Conservation (phyloP, 2,329 filamentous ascomycete species). For the Penicillium sp. region DNA sequence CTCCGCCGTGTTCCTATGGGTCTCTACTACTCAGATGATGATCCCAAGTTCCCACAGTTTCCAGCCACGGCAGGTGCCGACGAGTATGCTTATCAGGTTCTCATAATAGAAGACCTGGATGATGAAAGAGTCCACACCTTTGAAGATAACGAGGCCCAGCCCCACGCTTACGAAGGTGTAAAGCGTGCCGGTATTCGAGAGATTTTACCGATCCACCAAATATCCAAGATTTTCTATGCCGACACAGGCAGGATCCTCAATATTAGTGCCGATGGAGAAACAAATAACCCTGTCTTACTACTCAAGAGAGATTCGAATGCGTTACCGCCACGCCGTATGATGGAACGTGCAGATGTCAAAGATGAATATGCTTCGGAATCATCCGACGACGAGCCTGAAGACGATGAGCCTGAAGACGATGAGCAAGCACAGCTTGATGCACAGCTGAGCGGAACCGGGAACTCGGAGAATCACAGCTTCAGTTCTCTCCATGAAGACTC, state of each 20-base stretch:
- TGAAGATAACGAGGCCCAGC: constrained; percentile 62
- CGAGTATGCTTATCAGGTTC: constrained; percentile 79
- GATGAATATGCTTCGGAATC: constrained; percentile 33
- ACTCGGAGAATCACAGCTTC: constrained; percentile 18
- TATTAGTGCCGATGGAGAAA: constrained; percentile 70
- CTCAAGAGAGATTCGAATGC: constrained; percentile 73
- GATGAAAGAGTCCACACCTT: constrained; percentile 70
- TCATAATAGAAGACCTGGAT: constrained; percentile 81
- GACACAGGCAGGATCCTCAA: constrained; percentile 89
- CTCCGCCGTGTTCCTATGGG: constrained; percentile 72
- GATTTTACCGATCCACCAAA: constrained; percentile 70
- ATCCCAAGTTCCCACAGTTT: constrained; percentile 29
- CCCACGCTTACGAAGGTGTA: constrained; percentile 65
- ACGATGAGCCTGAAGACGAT: constrained; percentile 51
- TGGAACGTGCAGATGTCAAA: constrained; percentile 51
- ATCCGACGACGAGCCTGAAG: constrained; percentile 41
- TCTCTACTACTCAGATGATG: constrained; percentile 36
- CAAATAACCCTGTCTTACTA: constrained; percentile 73
- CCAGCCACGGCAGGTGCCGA: constrained; percentile 51
- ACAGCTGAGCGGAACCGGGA: constrained; percentile 34
- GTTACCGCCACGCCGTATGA: constrained; percentile 63
- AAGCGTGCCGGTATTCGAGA: constrained; percentile 67
- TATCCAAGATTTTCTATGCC: constrained; percentile 92
- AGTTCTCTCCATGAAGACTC: constrained; percentile 33
- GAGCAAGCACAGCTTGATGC: constrained; percentile 44